Base-by-base conservation (phyloP, 2,329 filamentous ascomycete genomes). In the Hypoxylon sp. region DNA sequence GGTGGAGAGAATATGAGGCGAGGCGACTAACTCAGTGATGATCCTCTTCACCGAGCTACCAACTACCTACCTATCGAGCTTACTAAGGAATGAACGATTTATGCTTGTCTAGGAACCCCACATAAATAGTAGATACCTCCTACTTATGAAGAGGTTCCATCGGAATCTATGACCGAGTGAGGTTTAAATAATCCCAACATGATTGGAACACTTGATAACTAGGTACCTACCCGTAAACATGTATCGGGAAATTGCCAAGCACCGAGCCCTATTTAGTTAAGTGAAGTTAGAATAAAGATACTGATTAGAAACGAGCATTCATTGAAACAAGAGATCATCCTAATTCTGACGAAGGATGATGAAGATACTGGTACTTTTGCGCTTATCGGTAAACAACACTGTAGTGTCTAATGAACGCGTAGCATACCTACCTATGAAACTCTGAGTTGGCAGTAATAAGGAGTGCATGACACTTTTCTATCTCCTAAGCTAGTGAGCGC, bases 21-120 rank as follows among this genome's bases (percentile, higher is more conserved):
- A n/a, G 5, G 3, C 52, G 29, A n/a, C 14, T 3, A 51, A 22
- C 14, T 47, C n/a, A 24, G 57, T n/a, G 67, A 53, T 48, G 57
- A 67, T 67, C 64, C 9, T 42, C 60, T 63, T 67, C 42, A 70
- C 67, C 67, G 67, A 70, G 29, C n/a, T 47, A 17, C 35, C 37
- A 31, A 31, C 29, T 31, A 9, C 29, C 3, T 29, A 29, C 33
- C 50, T 31, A 42, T 33, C 22, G 14, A 50, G 13, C 31, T 58
- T 29, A 19, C 53, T 31, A 50, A 53, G 52, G 51, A 60, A 6
- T 48, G 13, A 13, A 52, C 26, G 35, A 24, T 47, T 46, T 17
- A 42, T 33, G 10, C 39, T 11, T 59, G 31, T 31, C 17, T 14
- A 19, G 10, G n/a, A 42, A 48, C 60, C 61, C 64, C 58, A 42